Conservation (phyloP, 352 stramenopile species). For the Globisporangium uncinulatum region DNA sequence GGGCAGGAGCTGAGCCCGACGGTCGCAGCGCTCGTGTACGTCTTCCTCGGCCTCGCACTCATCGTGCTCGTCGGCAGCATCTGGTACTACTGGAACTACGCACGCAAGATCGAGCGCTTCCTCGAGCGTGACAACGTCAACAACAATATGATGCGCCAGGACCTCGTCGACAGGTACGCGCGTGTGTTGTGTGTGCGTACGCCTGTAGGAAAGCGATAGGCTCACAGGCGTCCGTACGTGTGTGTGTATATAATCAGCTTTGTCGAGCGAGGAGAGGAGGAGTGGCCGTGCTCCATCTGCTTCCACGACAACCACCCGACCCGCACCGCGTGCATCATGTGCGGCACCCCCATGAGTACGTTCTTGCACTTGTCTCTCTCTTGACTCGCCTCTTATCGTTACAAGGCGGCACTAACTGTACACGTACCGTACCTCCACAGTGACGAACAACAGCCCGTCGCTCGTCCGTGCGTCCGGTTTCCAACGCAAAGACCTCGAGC, state of each 20-base stretch:
- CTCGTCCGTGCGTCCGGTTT: slow-evolving; percentile 64
- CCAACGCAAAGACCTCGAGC: slow-evolving; percentile 55
- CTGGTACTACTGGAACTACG: slow-evolving; percentile 88
- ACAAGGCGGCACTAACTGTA: not conserved
- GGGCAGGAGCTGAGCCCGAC: slow-evolving; percentile 64
- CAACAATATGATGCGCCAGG: slow-evolving; percentile 88
- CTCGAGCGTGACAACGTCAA: slow-evolving; percentile 76
- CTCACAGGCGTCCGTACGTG: not conserved
- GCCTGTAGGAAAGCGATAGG: not conserved
- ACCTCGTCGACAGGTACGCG: slow-evolving; percentile 66
- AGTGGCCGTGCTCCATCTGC: slow-evolving; percentile 85
- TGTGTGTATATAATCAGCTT: slow-evolving; percentile 26
- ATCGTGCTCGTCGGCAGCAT: slow-evolving; percentile 66
- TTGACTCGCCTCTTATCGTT: not conserved
- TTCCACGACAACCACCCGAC: slow-evolving; percentile 86
- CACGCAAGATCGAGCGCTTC: slow-evolving; percentile 83
- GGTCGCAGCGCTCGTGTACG: slow-evolving; percentile 68
- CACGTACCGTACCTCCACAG: not conserved
- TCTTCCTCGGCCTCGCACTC: slow-evolving; percentile 67
- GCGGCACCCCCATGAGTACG: slow-evolving; percentile 46
- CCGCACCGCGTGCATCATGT: slow-evolving; percentile 81
- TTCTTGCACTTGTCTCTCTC: not conserved
- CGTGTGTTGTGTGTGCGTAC: not conserved
- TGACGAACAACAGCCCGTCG: slow-evolving; percentile 48
- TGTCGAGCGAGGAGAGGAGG: slow-evolving; percentile 67